Evolutionary conservation across 345 rosid species (phyloP), one percentile per base, ranked within the genome.

Genomic region (Isatis tinctoria): DNA sequence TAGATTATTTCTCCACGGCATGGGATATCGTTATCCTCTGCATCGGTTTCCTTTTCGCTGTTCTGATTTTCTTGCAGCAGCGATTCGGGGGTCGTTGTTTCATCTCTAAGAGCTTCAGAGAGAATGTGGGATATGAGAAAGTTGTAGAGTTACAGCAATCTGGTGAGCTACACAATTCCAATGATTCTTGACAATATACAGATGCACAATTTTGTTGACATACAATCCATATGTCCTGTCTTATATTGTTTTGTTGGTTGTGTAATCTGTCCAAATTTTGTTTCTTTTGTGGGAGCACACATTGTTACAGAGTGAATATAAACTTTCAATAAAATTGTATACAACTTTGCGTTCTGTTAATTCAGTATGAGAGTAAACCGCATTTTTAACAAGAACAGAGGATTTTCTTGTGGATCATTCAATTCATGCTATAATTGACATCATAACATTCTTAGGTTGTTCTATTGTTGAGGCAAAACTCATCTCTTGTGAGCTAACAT

Each of bases 1-100:
- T 82, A 79, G 98, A 89, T 68, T 88, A 87, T 8, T 89, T 85
- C 76, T 93, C 98, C 40, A 89, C 90, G 10, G 80, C 93, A 12
- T 93, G 97, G 98, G 89, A 93, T 77, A 80, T 93, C 32, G 66
- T 86, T 10, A 91, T 93, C 49, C 86, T 87, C 30, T 75, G 78
- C 47, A 71, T 81, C 8, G 86, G 95, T 53, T 35, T 91, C 75
- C 37, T 91, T 62, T 88, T 88, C 4, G 85, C 89, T 24, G 69
- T 70, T 40, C 48, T 89, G 17, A 20, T 94, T 43, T 91, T 80
- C 85, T 70, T 87, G 82, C 97, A 90, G 83, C 98, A 94, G 85
- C 77, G 69, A 53, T 83, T 62, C 37, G 91, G 95, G 11, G 98
- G 96, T 27, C 73, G 80, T 10, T 81, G 84, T 74, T 41, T 94